phyloP scores from a whole-genome alignment of 2,329 filamentous ascomycete genomes.

The Epichloe glyceriae region DNA sequence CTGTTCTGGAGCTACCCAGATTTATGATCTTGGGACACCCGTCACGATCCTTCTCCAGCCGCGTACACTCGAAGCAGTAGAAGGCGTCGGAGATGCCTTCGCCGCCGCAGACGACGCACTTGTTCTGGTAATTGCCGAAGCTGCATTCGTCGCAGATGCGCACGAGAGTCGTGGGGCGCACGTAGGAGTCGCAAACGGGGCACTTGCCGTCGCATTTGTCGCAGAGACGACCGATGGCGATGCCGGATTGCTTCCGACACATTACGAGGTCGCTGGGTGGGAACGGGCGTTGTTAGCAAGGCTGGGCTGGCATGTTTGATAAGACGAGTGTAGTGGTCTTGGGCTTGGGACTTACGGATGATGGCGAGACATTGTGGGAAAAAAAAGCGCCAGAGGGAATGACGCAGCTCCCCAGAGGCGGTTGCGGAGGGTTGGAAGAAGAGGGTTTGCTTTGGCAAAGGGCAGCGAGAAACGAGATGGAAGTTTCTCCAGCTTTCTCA shows the following conservation, averaged over 20 bases:
- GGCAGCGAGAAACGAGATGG: background rate
- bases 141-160: constrained; percentile 99
- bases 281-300: constrained; percentile 13
- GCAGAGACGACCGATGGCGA: constrained; percentile 95
- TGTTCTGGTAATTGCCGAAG: constrained; percentile 99
- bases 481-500: constrained; percentile 26
- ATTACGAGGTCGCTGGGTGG: constrained; percentile 76
- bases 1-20: constrained; percentile 85
- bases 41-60: constrained; percentile 91
- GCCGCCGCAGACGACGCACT: constrained; percentile 96
- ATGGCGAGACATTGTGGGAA: constrained; percentile 68
- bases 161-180: constrained; percentile 90
- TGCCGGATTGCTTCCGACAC: constrained; percentile 97
- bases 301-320: background rate
- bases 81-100: constrained; percentile 97
- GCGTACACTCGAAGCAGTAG: constrained; percentile 98
- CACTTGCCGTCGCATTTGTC: constrained; percentile 99
- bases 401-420: too few relatives aligned
- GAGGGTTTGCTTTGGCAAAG: background rate
- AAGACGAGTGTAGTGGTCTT: background rate
- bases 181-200: constrained; percentile 97
- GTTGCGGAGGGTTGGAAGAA: background rate
- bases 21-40: constrained; percentile 99
- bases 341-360: constrained; percentile 56
- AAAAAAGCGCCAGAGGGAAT: background rate